A percentile compares a stretch with the other conserved stretches of the same genome.
Evolutionary conservation across 352 stramenopile species (phyloP).

Genomic region (Pythium biforme): DNA sequence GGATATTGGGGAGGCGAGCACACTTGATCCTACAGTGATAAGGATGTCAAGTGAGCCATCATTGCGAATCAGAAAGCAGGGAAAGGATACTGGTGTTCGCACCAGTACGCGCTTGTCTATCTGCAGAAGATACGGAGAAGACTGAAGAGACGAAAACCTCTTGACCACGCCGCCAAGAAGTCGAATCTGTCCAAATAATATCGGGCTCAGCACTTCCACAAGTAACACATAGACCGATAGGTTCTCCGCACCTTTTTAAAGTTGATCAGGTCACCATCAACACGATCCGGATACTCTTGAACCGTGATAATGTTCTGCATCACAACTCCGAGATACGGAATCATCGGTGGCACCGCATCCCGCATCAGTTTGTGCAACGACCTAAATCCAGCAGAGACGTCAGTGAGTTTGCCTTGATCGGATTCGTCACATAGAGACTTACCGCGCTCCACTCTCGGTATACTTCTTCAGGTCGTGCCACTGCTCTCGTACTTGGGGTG

Average conservation of each 20-base stretch:
- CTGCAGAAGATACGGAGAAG: conserved; percentile 75
- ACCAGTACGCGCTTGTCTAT: conserved; percentile 83
- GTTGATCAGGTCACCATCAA: conserved; percentile 81
- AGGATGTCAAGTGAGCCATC: neutral
- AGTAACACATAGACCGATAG: too few relatives aligned
- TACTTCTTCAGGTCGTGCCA: conserved; percentile 84
- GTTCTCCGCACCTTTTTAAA: conserved; percentile 74
- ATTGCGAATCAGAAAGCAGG: too few relatives aligned
- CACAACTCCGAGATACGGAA: conserved; percentile 84
- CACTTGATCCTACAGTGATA: conserved; percentile 58
- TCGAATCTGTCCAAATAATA: conserved; percentile 44
- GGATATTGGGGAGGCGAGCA: conserved; percentile 62
- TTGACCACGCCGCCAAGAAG: conserved; percentile 63
- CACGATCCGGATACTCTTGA: conserved; percentile 78
- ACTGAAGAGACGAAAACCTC: conserved; percentile 61
- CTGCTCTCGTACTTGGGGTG: conserved; percentile 62
- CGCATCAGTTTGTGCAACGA: conserved; percentile 80
- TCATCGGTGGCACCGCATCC: conserved; percentile 60
- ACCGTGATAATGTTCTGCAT: conserved; percentile 85
- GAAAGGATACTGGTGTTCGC: conserved; percentile 12
- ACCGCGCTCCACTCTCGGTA: conserved; percentile 79
- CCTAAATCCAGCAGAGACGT: conserved; percentile 18
- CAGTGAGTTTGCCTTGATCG: neutral
- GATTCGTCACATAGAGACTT: neutral
- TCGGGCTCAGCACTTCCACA: too few relatives aligned